These are phyloP conservation scores for Fraxinus albicans DNA, from an alignment of 305 asterid species.

Conservation along the genomic window DNA sequence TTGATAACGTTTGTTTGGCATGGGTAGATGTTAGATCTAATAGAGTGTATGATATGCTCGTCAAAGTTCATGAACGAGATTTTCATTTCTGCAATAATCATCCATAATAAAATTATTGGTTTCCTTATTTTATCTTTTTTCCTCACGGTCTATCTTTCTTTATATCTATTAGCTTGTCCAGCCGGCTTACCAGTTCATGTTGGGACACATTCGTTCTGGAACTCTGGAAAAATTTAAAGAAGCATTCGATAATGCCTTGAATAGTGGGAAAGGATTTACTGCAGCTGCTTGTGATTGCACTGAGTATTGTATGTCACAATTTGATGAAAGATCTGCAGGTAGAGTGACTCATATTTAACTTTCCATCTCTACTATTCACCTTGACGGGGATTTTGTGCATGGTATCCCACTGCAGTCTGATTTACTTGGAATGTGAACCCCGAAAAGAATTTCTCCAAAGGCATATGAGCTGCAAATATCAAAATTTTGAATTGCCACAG, in stretches of 20 bases:
- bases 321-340: conserved; percentile 82
- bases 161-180: conserved; percentile 69
- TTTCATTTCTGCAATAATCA: neutral
- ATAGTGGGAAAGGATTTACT: conserved; percentile 81
- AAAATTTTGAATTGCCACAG: conserved; percentile 9
- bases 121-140: neutral
- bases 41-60: neutral
- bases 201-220: conserved; percentile 91
- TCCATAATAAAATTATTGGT: neutral
- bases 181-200: conserved; percentile 81
- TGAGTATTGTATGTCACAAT: conserved; percentile 44
- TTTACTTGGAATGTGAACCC: conserved; percentile 18
- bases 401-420: conserved; percentile 13
- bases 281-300: conserved; percentile 76
- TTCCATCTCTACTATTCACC: neutral
- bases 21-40: neutral
- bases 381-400: conserved; percentile 11
- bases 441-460: neutral
- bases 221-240: conserved; percentile 70
- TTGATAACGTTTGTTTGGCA: neutral
- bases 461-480: neutral
- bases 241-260: conserved; percentile 68
- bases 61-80: neutral
- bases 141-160: neutral
- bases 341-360: conserved; percentile 23